Percentiles rank a stretch among this genome's conserved stretches.
Conservation (phyloP, 495 filamentous ascomycete species). For the Geoglossum glabrum region DNA sequence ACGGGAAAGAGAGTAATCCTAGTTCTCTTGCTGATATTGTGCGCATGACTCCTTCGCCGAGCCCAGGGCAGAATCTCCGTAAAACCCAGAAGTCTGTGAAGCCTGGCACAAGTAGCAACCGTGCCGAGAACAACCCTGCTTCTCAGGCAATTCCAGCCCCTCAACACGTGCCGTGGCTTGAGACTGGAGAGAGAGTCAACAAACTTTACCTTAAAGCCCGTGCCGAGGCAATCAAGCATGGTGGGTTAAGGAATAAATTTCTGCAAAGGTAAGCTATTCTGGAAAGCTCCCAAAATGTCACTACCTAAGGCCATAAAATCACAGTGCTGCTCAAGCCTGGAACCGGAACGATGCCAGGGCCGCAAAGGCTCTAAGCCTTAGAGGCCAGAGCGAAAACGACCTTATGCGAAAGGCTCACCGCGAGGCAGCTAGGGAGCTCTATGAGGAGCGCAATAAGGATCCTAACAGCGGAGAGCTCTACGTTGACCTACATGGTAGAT, state of each 20-base stretch:
- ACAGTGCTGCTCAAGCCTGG: conserved; percentile 97
- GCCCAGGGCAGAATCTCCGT: conserved; percentile 18
- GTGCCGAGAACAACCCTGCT: conserved; percentile 53
- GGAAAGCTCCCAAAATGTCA: background rate
- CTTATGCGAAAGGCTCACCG: conserved; percentile 94
- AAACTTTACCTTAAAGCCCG: conserved; percentile 85
- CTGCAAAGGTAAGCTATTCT: conserved; percentile 50
- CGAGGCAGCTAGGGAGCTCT: conserved; percentile 76
- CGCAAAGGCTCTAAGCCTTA: conserved; percentile 81
- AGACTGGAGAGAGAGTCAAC: conserved; percentile 81
- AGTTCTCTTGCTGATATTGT: conserved; percentile 88
- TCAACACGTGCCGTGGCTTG: conserved; percentile 89
- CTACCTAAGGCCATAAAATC: background rate
- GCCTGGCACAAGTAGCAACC: conserved; percentile 33
- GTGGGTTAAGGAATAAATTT: conserved; percentile 89
- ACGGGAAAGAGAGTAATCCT: conserved; percentile 35
- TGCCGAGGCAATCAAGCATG: conserved; percentile 89
- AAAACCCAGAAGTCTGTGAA: conserved; percentile 24
- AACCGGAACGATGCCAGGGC: conserved; percentile 94
- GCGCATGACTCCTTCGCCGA: conserved; percentile 73
- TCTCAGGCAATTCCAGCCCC: conserved; percentile 69
- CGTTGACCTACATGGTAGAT: conserved; percentile 65
- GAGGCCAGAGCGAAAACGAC: conserved; percentile 90
- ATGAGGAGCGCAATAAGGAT: conserved; percentile 85
- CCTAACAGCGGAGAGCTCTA: conserved; percentile 47